phyloP scores from a whole-genome alignment of 2,329 filamentous ascomycete species.

The Colletotrichum higginsianum region DNA sequence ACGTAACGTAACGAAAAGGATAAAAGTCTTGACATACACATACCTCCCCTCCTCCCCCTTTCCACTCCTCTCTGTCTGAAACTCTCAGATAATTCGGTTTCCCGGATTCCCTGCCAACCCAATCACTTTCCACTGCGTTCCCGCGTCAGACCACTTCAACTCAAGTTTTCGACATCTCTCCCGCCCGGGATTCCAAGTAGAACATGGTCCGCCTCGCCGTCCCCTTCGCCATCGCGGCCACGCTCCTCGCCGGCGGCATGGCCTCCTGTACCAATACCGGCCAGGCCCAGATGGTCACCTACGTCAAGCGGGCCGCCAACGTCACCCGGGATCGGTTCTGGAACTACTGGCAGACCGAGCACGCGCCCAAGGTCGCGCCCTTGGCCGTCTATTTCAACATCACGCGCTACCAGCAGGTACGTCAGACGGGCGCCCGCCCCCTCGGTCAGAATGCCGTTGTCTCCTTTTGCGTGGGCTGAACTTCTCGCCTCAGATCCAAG shows the following conservation, averaged over 20 bases:
- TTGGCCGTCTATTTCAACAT: conserved; percentile 49
- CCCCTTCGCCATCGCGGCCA: conserved; percentile 15
- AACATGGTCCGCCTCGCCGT: conserved; percentile 29
- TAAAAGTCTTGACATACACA: not conserved
- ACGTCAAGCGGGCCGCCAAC: conserved; percentile 48
- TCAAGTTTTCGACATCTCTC: not conserved
- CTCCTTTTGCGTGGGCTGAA: not conserved
- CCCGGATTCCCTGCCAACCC: not conserved
- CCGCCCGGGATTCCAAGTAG: not conserved
- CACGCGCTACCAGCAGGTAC: conserved; percentile 49
- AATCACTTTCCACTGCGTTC: not conserved
- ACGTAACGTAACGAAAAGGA: not conserved
- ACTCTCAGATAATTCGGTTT: not conserved
- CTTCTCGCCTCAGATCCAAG: conserved; percentile 44
- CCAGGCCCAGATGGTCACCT: conserved; percentile 48
- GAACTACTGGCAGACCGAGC: conserved; percentile 50
- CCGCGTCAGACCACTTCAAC: not conserved
- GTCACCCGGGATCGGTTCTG: conserved; percentile 48
- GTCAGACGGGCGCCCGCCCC: not conserved
- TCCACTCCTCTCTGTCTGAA: not conserved
- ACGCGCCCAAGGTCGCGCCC: conserved; percentile 49
- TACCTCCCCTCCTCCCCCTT: not conserved
- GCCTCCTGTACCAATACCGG: conserved; percentile 54
- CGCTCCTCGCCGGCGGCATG: conserved; percentile 14
- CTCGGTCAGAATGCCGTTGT: not conserved